phyloP scores from a whole-genome alignment of 805 yeast genomes.

The Kodamaea restingae region DNA sequence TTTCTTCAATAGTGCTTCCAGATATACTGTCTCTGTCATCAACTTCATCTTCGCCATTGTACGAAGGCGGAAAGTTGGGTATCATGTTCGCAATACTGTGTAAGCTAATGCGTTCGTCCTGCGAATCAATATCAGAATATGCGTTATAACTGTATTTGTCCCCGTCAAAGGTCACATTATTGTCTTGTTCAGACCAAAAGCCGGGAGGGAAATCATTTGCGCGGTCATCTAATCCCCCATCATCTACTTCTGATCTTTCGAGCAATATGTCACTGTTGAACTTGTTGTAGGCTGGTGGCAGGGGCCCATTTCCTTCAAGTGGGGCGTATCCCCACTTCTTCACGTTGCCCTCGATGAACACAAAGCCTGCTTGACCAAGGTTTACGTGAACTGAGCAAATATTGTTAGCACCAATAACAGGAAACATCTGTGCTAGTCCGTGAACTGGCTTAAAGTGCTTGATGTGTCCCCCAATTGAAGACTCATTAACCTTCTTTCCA shows the following conservation, averaged over 20 bases:
- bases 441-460: constrained; percentile 58
- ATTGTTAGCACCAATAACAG: constrained; percentile 84
- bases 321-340: constrained; percentile 97
- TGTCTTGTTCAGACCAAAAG: constrained; percentile 39
- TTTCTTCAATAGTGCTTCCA: constrained; percentile 6
- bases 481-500: constrained; percentile 83
- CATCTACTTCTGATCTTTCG: constrained; percentile 57
- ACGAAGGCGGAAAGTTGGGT: constrained; percentile 39
- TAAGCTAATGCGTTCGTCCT: constrained; percentile 41
- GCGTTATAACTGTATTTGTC: constrained; percentile 38
- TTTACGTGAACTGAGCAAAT: constrained; percentile 83
- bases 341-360: constrained; percentile 86
- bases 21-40: constrained; percentile 4
- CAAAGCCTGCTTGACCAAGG: constrained; percentile 86
- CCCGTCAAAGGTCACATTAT: constrained; percentile 11
- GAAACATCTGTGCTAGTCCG: constrained; percentile 54
- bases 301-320: constrained; percentile 78
- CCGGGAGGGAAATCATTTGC: constrained; percentile 55
- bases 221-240: constrained; percentile 40
- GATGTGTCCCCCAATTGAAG: constrained; percentile 74
- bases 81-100: constrained; percentile 26
- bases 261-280: constrained; percentile 74
- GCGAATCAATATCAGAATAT: constrained; percentile 35
- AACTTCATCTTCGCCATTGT: no score
- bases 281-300: constrained; percentile 89